These are phyloP conservation scores for Xylaria sp. DNA, from an alignment of 2,329 filamentous ascomycete genomes.

Conservation along the genomic window DNA sequence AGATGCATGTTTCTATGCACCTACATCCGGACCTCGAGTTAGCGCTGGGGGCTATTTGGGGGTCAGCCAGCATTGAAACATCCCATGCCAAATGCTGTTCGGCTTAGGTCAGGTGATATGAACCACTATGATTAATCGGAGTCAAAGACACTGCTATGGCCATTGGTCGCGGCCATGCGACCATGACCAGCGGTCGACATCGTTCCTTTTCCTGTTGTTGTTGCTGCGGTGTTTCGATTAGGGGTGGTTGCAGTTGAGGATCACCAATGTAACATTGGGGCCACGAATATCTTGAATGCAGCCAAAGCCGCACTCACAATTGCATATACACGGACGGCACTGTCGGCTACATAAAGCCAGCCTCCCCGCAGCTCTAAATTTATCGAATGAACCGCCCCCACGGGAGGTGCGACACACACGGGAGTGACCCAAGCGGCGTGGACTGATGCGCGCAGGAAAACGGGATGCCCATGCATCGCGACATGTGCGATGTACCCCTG, in stretches of 20 bases:
- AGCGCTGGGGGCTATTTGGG: slow-evolving; percentile 21
- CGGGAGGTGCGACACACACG: slow-evolving; percentile 26
- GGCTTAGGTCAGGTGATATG: slow-evolving; percentile 16
- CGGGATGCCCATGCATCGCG: slow-evolving; percentile 13
- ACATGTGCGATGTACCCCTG: slow-evolving; percentile 20
- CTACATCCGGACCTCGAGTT: slow-evolving; percentile 20
- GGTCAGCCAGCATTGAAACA: slow-evolving; percentile 18
- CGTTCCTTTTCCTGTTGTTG: neutral
- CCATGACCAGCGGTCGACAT: slow-evolving; percentile 17
- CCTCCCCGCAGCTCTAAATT: slow-evolving; percentile 24
- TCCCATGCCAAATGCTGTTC: slow-evolving; percentile 5
- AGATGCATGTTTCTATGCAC: slow-evolving; percentile 24
- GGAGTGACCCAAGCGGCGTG: slow-evolving; percentile 30
- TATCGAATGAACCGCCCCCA: slow-evolving; percentile 37
- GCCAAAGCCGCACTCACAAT: slow-evolving; percentile 16
- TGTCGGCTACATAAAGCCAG: slow-evolving; percentile 24
- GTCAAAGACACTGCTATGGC: neutral
- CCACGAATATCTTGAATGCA: slow-evolving; percentile 28
- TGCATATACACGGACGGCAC: slow-evolving; percentile 1
- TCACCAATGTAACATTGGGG: slow-evolving; percentile 28
- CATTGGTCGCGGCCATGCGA: slow-evolving; percentile 23
- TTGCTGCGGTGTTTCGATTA: slow-evolving; percentile 16
- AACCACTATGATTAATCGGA: slow-evolving; percentile 12
- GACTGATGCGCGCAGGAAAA: slow-evolving; percentile 25
- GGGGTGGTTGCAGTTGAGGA: slow-evolving; percentile 22